Evolutionary conservation across 257 asterid species (phyloP), one percentile per base, ranked within the genome.

Genomic region (Salvia splendens): DNA sequence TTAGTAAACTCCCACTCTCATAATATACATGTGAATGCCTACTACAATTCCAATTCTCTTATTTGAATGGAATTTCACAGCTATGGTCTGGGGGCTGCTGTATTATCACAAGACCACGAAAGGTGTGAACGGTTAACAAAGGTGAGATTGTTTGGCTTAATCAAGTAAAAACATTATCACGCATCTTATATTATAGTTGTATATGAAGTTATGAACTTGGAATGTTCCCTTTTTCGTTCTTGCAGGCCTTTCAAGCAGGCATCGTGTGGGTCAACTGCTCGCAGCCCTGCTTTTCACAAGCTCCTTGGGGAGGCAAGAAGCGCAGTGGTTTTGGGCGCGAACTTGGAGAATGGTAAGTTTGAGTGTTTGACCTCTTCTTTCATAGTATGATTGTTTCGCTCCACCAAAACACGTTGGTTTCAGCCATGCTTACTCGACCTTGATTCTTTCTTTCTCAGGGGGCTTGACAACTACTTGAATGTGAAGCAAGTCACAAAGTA

Each of bases 291-390:
- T 90, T 93, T 83, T 59, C 82, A 56, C 95, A 93, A 70, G 95
- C 96, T 69, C 99, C 99, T 8, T 93, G 96, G 97, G 99, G 99
- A 57, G 99, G 99, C 77, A 88, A 75, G 80, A 93, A 88, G 74
- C 95, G 91, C 10, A 93, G 99, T 73, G 99, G 97, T 46, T 93
- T 90, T 79, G 99, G 99, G 38, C 99, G 96, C 43, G 99, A 93
- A 71, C 93, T 93, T 58, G 98, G 99, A 41, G 96, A 90, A 78
- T 78, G 95, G 99, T 93, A 85, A 75, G 61, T 30, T 15, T 28
- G 15, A 28, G 30, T 0, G 30, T 0, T 24, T 24, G 30, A 24
- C 30, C 30, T 24, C 28, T 47, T 43, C 45, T 45, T 32, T 15
- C 9, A 4, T 51, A 5, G 0, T 10, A 5, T 11, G 4, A 16